These are phyloP conservation scores for Trichoderma cornu-damae DNA, from an alignment of 2,329 filamentous ascomycete genomes.

Conservation along the genomic window DNA sequence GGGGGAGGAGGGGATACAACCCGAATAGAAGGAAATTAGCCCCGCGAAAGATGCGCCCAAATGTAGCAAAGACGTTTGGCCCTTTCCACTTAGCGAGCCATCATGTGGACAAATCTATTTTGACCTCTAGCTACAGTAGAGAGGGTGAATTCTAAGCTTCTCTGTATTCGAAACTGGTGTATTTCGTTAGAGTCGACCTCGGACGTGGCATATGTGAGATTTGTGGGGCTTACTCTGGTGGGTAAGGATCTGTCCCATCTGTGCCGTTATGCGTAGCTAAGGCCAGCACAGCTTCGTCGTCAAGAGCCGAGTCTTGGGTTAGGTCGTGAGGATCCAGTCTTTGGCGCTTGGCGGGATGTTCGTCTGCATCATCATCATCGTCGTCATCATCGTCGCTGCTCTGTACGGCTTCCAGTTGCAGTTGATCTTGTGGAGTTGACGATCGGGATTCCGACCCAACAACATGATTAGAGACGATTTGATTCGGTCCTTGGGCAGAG, in stretches of 20 bases:
- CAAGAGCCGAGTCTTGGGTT: constrained; percentile 23
- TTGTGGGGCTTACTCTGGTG: constrained; percentile 37
- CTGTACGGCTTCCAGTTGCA: constrained; percentile 15
- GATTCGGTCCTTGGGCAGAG: constrained; percentile 1
- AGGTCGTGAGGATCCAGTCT: constrained; percentile 32
- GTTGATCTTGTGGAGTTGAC: constrained; percentile 15
- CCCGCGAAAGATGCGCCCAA: neutral
- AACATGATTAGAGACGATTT: constrained; percentile 7
- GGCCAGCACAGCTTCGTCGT: constrained; percentile 45
- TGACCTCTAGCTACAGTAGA: neutral
- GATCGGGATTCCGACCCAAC: constrained; percentile 4
- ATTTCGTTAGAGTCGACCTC: neutral
- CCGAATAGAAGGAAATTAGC: neutral
- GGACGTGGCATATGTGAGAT: neutral
- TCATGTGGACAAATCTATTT: neutral
- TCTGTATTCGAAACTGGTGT: constrained; percentile 37
- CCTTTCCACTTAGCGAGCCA: neutral
- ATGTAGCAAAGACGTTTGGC: neutral
- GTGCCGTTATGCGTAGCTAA: constrained; percentile 41
- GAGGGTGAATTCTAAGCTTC: constrained; percentile 32
- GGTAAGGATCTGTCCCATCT: constrained; percentile 36
- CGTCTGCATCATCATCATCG: constrained; percentile 29
- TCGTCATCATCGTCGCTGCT: constrained; percentile 27
- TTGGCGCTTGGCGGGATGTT: constrained; percentile 39
- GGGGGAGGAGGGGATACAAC: no score